Evolutionary conservation across 768 basidiomycete genomes (phyloP).

Genomic region (Naganishia randhawae): DNA sequence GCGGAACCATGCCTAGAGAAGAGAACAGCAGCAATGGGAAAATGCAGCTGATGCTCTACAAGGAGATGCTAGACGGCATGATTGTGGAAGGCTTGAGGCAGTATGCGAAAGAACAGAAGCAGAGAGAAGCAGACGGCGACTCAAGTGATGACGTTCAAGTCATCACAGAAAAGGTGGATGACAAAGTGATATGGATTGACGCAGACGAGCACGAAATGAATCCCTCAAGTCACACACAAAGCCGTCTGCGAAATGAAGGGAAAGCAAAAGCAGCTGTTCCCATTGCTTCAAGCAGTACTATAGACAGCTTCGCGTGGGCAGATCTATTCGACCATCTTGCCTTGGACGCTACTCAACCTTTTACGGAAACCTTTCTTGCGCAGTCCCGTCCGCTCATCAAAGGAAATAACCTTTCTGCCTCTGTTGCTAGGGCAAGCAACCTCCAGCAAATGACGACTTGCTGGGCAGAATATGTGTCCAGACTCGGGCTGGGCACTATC

Average conservation of each 20-base stretch:
- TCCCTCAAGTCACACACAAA: background rate
- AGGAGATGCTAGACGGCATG: constrained; percentile 48
- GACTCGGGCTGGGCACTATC: constrained; percentile 41
- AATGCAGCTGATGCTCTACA: constrained; percentile 52
- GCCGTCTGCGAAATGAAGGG: background rate
- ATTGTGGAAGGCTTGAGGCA: constrained; percentile 28
- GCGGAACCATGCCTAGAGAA: constrained; percentile 44
- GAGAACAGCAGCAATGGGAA: constrained; percentile 46
- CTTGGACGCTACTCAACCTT: constrained; percentile 33
- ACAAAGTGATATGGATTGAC: background rate
- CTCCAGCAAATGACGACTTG: constrained; percentile 37
- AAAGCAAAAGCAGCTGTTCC: background rate
- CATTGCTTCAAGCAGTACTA: background rate
- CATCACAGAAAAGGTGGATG: background rate
- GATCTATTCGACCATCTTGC: constrained; percentile 39
- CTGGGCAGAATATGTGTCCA: constrained; percentile 41
- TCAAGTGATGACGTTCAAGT: background rate
- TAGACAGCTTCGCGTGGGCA: constrained; percentile 39
- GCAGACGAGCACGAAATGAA: background rate
- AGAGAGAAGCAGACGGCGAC: background rate
- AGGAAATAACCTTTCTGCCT: constrained; percentile 41
- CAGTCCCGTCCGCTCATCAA: constrained; percentile 41
- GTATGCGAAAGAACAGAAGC: background rate
- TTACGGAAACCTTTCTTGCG: constrained; percentile 43
- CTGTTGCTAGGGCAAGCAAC: constrained; percentile 29